Evolutionary conservation across 73 alveolate species (phyloP).

Genomic region (Uronychia setigera): DNA sequence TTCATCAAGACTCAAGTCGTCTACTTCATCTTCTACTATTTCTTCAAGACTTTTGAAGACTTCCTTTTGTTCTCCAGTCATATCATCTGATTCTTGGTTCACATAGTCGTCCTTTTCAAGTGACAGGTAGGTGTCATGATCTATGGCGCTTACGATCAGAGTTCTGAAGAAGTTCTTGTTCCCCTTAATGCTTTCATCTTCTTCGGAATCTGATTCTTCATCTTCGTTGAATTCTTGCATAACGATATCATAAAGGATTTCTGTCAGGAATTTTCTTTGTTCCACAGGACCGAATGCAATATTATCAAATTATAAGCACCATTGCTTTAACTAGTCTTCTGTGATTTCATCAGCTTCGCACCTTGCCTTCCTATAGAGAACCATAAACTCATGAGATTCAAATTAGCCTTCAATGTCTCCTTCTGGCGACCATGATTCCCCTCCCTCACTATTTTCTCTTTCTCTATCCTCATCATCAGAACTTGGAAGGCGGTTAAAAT

Average conservation of each 20-base stretch:
- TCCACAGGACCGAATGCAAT: neutral
- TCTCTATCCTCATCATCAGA: too few relatives aligned
- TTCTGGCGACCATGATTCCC: too few relatives aligned
- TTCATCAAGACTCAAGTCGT: neutral
- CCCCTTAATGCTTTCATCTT: neutral
- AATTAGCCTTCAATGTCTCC: too few relatives aligned
- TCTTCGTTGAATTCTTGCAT: neutral
- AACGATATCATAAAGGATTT: neutral
- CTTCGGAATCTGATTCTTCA: neutral
- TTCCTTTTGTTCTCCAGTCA: neutral
- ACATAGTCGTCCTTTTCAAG: neutral
- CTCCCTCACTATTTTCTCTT: too few relatives aligned
- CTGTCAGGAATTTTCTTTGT: neutral
- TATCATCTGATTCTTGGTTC: neutral
- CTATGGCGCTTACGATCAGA: neutral
- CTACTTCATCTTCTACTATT: neutral
- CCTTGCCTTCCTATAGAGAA: too few relatives aligned
- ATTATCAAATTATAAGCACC: too few relatives aligned
- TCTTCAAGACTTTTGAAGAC: neutral
- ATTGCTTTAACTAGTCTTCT: too few relatives aligned
- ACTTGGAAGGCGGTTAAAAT: too few relatives aligned
- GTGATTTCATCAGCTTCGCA: too few relatives aligned
- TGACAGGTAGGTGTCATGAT: neutral
- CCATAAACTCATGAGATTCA: too few relatives aligned
- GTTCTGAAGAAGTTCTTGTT: neutral